Percentiles rank a stretch among this genome's conserved stretches.
phyloP scores from a whole-genome alignment of 805 yeast genomes.

The Metschnikowia chrysomelidarum region DNA sequence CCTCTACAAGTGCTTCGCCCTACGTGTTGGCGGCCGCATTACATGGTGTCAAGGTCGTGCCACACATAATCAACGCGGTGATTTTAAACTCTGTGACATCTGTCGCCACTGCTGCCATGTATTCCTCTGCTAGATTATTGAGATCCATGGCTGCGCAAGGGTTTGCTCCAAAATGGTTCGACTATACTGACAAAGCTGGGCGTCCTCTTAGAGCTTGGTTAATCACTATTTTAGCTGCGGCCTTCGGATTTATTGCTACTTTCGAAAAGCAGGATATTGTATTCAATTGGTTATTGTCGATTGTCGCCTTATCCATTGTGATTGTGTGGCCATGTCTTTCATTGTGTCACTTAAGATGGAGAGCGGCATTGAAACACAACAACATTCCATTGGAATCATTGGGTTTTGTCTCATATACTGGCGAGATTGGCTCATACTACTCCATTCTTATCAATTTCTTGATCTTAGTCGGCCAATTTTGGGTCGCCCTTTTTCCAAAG shows the following conservation, averaged over 20 bases:
- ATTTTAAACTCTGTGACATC: conserved; percentile 31
- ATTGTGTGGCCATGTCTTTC: conserved; percentile 26
- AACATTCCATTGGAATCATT: conserved; percentile 21
- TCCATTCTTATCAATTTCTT: conserved; percentile 30
- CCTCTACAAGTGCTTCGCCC: conserved; percentile 28
- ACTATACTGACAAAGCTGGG: conserved; percentile 27
- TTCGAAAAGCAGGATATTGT: conserved; percentile 32
- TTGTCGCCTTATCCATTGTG: conserved; percentile 26
- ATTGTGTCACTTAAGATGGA: conserved; percentile 27
- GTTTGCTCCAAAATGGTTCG: conserved; percentile 27
- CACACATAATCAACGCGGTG: conserved; percentile 32
- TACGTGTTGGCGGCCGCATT: conserved; percentile 28
- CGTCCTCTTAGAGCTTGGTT: conserved; percentile 26
- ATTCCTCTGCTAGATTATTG: conserved; percentile 25
- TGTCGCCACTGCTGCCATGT: conserved; percentile 32
- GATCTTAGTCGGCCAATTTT: conserved; percentile 41
- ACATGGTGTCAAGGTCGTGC: conserved; percentile 26
- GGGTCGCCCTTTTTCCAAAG: conserved; percentile 42
- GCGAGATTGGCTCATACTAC: conserved; percentile 37
- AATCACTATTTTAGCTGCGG: conserved; percentile 19
- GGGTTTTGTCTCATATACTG: conserved; percentile 36
- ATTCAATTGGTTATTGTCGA: conserved; percentile 28
- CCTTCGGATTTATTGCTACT: conserved; percentile 26
- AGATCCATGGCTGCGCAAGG: conserved; percentile 28
- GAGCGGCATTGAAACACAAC: conserved; percentile 26